These are phyloP conservation scores for Fibroporia radiculosa DNA, from an alignment of 768 basidiomycete species.

Conservation along the genomic window DNA sequence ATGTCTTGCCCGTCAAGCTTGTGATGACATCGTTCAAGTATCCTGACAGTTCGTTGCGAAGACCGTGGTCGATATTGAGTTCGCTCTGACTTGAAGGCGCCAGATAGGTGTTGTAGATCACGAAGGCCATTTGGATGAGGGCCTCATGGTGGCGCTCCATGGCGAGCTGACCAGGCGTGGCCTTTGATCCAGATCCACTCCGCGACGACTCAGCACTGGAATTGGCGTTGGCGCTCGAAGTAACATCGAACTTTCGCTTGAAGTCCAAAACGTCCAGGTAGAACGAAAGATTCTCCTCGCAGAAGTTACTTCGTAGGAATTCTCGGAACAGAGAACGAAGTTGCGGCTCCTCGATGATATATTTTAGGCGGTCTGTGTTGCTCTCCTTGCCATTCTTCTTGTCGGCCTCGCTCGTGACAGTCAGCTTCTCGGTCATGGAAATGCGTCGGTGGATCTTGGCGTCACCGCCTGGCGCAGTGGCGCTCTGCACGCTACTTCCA, in stretches of 20 bases:
- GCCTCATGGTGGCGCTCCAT: constrained; percentile 98
- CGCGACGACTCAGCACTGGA: constrained; percentile 26
- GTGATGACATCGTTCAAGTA: constrained; percentile 90
- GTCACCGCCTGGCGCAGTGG: constrained; percentile 32
- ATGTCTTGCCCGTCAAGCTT: constrained; percentile 63
- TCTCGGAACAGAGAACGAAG: constrained; percentile 89
- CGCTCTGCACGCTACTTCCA: constrained; percentile 17
- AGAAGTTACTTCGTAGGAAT: constrained; percentile 89
- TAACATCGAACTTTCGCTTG: constrained; percentile 92
- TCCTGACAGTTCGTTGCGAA: constrained; percentile 89
- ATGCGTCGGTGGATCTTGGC: constrained; percentile 74
- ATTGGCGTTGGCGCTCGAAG: constrained; percentile 79
- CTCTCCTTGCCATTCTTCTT: constrained; percentile 68
- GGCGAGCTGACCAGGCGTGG: constrained; percentile 70
- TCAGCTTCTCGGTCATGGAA: constrained; percentile 69
- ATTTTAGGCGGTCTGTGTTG: constrained; percentile 84
- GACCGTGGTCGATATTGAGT: constrained; percentile 95
- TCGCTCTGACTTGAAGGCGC: constrained; percentile 94
- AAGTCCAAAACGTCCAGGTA: constrained; percentile 98
- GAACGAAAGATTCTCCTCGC: constrained; percentile 96
- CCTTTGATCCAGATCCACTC: constrained; percentile 23
- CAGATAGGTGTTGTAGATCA: constrained; percentile 91
- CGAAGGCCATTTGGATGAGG: constrained; percentile 88
- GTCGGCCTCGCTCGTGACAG: constrained; percentile 46
- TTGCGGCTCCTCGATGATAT: constrained; percentile 89